These are phyloP conservation scores for Coniferiporia weirii DNA, from an alignment of 1,284 basidiomycete species.

Conservation along the genomic window DNA sequence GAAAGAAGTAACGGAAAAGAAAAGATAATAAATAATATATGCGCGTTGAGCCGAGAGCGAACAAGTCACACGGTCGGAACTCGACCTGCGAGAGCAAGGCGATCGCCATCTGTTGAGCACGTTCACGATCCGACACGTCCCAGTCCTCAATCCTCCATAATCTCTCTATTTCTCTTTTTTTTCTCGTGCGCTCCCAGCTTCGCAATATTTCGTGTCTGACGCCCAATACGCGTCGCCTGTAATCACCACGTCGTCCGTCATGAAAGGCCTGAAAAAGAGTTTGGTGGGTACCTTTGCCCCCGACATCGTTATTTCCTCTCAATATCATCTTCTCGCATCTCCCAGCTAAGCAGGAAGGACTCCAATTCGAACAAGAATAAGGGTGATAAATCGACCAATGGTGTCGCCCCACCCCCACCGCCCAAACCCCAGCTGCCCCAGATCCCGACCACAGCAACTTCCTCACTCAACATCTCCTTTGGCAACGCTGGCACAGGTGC, in stretches of 20 bases:
- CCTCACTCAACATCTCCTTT: constrained; percentile 12
- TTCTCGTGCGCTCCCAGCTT: neutral
- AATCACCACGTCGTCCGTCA: constrained; percentile 30
- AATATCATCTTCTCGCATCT: constrained; percentile 24
- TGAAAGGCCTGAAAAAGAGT: constrained; percentile 90
- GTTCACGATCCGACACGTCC: neutral
- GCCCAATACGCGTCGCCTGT: constrained; percentile 15
- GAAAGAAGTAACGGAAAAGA: neutral
- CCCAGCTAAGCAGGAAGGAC: constrained; percentile 62
- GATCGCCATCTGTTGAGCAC: constrained; percentile 2
- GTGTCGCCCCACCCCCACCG: constrained; percentile 30
- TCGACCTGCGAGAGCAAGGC: neutral
- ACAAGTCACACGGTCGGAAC: constrained; percentile 3
- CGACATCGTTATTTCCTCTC: constrained; percentile 21
- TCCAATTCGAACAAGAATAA: constrained; percentile 64
- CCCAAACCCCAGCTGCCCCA: constrained; percentile 29
- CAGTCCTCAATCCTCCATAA: neutral
- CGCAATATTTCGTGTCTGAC: neutral
- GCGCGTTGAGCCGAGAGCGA: neutral
- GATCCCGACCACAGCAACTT: constrained; percentile 5
- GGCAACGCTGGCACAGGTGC: neutral
- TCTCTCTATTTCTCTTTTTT: neutral
- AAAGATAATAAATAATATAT: neutral
- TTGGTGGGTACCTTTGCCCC: constrained; percentile 47
- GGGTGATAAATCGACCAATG: constrained; percentile 38